A percentile compares a stretch with the other conserved stretches of the same genome.
Conservation (phyloP, 305 asterid genomes). For the Fraxinus latifolia region DNA sequence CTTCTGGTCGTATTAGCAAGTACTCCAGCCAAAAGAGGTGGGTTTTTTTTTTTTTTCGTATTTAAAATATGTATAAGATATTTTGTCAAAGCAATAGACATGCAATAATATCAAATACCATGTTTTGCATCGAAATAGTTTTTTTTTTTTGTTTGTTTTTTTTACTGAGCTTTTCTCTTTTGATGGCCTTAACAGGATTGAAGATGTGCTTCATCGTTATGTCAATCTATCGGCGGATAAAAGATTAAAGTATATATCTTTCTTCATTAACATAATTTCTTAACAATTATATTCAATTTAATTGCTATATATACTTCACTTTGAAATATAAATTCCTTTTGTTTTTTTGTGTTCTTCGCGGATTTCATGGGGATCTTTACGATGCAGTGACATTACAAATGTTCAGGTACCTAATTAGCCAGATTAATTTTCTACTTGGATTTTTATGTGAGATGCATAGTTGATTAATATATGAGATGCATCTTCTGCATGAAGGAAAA, state of each 20-base stretch:
- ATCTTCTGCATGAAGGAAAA: constrained; percentile 41
- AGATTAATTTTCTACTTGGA: neutral
- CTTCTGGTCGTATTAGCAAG: constrained; percentile 54
- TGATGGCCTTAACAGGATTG: constrained; percentile 33
- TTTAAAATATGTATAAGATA: neutral
- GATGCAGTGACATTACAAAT: constrained; percentile 36
- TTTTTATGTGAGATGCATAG: neutral
- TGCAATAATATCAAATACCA: neutral
- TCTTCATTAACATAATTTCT: neutral
- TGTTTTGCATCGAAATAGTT: neutral
- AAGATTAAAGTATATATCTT: constrained; percentile 35
- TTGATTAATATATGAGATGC: neutral
- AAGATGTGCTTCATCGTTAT: constrained; percentile 44
- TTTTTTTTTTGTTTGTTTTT: neutral
- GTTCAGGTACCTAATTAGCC: constrained; percentile 38
- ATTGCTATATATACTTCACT: neutral
- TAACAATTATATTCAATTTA: too few species aligned
- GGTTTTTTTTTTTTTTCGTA: neutral
- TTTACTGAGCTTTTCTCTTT: neutral
- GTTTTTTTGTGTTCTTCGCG: neutral
- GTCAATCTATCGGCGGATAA: constrained; percentile 38
- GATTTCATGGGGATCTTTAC: neutral
- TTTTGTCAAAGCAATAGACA: neutral
- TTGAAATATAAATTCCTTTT: neutral
- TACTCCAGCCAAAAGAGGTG: constrained; percentile 40